These are phyloP conservation scores for Paramecium biaurelia DNA, from an alignment of 73 alveolate genomes.

Conservation along the genomic window DNA sequence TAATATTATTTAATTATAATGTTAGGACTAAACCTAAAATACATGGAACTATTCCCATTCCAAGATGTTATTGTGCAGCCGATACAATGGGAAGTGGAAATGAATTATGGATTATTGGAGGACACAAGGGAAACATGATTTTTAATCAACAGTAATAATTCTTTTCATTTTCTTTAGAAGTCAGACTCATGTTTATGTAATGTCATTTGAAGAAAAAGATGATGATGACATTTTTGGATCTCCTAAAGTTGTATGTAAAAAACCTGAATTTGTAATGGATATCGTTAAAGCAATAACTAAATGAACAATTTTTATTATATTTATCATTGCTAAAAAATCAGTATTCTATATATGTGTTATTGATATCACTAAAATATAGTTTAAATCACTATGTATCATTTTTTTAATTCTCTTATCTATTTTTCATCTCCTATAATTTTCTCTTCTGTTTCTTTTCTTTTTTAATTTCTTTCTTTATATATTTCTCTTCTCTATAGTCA, in stretches of 20 bases:
- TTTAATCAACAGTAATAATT: not conserved
- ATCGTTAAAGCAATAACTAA: not conserved
- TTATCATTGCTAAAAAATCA: not conserved
- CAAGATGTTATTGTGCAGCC: constrained; percentile 63
- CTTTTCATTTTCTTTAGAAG: not conserved
- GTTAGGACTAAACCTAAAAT: constrained; percentile 56
- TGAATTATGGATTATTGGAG: constrained; percentile 54
- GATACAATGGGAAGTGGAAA: not conserved
- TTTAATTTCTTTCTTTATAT: not conserved
- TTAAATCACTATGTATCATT: not conserved
- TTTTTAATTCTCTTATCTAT: not conserved
- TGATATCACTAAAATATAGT: not conserved
- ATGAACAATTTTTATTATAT: not conserved
- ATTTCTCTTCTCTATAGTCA: constrained; percentile 7
- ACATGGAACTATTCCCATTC: constrained; percentile 57
- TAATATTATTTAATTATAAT: not conserved
- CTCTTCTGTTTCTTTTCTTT: not conserved
- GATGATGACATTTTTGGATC: constrained; percentile 27
- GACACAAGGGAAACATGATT: constrained; percentile 12
- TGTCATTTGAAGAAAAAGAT: constrained; percentile 42
- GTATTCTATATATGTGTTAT: not conserved
- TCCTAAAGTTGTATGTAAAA: constrained; percentile 7
- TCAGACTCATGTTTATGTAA: constrained; percentile 22
- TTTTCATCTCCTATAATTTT: not conserved
- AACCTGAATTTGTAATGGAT: constrained; percentile 24